phyloP scores from a whole-genome alignment of 495 filamentous ascomycete species.

The Monascus purpureus region DNA sequence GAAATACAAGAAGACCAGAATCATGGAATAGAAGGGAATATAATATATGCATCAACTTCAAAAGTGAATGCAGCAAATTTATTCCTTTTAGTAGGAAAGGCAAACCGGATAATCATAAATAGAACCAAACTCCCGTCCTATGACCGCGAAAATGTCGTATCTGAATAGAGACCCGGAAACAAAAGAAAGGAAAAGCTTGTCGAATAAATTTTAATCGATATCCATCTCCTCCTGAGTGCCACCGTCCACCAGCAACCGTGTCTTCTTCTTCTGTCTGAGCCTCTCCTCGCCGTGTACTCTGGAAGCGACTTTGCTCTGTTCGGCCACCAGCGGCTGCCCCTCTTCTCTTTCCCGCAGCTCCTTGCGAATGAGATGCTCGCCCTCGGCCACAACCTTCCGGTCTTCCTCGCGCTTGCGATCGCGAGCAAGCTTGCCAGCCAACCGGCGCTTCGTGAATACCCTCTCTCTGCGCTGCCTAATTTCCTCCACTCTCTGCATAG shows the following conservation, averaged over 20 bases:
- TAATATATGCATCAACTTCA: no score
- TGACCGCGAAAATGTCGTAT: neutral
- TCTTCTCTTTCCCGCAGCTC: slow-evolving; percentile 32
- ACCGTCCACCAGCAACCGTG: slow-evolving; percentile 50
- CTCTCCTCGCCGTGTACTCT: slow-evolving; percentile 40
- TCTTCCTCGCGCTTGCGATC: slow-evolving; percentile 54
- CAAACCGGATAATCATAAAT: neutral
- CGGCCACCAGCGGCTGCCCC: slow-evolving; percentile 24
- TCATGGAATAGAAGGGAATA: no score
- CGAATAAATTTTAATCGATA: slow-evolving; percentile 40
- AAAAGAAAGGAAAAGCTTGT: slow-evolving; percentile 2
- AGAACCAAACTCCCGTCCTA: neutral
- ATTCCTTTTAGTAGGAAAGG: neutral
- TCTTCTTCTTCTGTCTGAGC: slow-evolving; percentile 42
- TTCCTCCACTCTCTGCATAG: slow-evolving; percentile 84
- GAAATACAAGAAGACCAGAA: no score
- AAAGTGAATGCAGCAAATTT: no score
- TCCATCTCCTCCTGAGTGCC: slow-evolving; percentile 57
- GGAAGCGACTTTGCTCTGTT: slow-evolving; percentile 19
- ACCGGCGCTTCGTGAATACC: slow-evolving; percentile 80
- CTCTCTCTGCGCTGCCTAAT: slow-evolving; percentile 72
- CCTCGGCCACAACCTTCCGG: slow-evolving; percentile 76
- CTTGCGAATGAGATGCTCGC: slow-evolving; percentile 63
- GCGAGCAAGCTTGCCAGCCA: slow-evolving; percentile 76
- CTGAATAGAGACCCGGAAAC: neutral